phyloP scores from a whole-genome alignment of 2,329 filamentous ascomycete genomes.

The Aspergillus glaucus region DNA sequence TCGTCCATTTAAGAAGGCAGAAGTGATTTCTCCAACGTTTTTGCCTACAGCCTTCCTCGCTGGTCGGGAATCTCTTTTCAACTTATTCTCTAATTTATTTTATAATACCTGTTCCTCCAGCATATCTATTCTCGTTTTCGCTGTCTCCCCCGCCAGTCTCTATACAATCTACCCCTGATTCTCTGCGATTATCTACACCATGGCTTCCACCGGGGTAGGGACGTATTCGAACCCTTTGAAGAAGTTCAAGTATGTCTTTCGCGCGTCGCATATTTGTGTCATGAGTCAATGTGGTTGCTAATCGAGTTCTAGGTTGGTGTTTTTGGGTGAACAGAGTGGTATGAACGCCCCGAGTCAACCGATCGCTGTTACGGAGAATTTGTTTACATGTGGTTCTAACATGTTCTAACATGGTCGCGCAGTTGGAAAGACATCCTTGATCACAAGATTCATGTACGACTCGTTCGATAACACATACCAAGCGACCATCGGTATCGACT shows the following conservation, averaged over 20 bases:
- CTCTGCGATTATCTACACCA: conserved; percentile 42
- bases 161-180: conserved; percentile 26
- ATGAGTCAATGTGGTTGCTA: conserved; percentile 14
- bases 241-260: conserved; percentile 84
- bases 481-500: conserved; percentile 98
- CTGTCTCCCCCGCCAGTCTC: conserved; percentile 5
- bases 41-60: background rate
- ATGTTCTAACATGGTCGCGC: conserved; percentile 16
- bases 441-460: conserved; percentile 99
- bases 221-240: conserved; percentile 99
- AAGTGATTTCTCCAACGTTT: background rate
- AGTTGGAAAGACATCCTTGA: conserved; percentile 98
- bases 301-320: conserved; percentile 66
- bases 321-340: conserved; percentile 98
- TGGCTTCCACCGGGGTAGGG: conserved; percentile 70
- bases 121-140: conserved; percentile 3
- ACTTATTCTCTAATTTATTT: background rate
- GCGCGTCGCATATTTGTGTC: background rate
- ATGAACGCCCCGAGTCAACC: conserved; percentile 31
- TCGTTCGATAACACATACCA: conserved; percentile 99
- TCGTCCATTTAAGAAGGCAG: background rate
- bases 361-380: background rate
- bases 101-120: background rate
- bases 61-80: background rate
- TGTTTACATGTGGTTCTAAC: background rate